These are phyloP conservation scores for Lyophyllum atratum DNA, from an alignment of 768 basidiomycete species.

Conservation along the genomic window DNA sequence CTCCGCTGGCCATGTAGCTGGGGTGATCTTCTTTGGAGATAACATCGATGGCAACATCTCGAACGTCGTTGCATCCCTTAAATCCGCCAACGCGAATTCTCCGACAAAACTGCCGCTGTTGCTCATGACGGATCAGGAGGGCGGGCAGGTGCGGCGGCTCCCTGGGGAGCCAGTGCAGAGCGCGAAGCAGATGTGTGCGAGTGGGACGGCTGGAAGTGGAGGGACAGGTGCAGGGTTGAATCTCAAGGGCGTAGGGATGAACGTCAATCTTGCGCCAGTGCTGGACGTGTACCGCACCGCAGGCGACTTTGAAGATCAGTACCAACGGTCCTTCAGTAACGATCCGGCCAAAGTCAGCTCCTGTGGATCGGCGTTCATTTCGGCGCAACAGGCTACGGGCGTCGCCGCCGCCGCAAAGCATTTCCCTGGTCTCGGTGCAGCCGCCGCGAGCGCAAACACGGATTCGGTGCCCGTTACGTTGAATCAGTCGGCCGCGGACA, in stretches of 20 bases:
- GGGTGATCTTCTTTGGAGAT: conserved; percentile 16
- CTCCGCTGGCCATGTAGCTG: conserved; percentile 13
- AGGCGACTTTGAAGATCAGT: conserved; percentile 15
- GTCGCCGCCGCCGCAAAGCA: conserved; percentile 16
- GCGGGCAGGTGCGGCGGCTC: conserved; percentile 16
- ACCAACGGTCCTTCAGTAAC: conserved; percentile 16
- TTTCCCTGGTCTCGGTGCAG: conserved; percentile 19
- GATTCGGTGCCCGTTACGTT: conserved; percentile 13
- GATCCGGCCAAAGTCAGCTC: conserved; percentile 4
- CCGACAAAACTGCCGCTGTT: conserved; percentile 11
- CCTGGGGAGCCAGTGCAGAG: conserved; percentile 15
- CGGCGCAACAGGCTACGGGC: conserved; percentile 13
- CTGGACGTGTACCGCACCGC: conserved; percentile 16
- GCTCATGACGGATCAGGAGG: conserved; percentile 21
- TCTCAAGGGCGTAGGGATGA: conserved; percentile 15
- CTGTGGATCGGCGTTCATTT: conserved; percentile 14
- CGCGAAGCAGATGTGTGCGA: conserved; percentile 16
- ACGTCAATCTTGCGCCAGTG: conserved; percentile 18
- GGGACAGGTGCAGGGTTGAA: conserved; percentile 14
- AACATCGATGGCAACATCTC: conserved; percentile 13
- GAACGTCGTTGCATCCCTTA: conserved; percentile 11
- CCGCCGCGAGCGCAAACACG: conserved; percentile 6
- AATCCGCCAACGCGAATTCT: conserved; percentile 13
- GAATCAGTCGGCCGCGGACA: conserved; percentile 6
- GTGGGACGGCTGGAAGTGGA: conserved; percentile 4